phyloP scores from a whole-genome alignment of 2,329 filamentous ascomycete genomes.

The Lecanicillium sp. region DNA sequence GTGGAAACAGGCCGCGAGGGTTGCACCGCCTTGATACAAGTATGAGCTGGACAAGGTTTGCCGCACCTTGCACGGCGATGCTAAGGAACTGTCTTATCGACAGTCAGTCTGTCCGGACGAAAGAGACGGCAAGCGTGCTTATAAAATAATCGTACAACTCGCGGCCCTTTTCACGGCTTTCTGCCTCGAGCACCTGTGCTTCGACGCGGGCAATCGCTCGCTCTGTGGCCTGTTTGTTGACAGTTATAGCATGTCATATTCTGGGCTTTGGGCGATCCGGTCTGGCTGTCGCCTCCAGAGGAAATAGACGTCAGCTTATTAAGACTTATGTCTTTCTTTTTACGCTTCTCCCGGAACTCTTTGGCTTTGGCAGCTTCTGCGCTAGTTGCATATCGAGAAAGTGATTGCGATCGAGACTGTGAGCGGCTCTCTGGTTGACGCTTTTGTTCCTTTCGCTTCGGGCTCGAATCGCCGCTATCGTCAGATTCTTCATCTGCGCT shows the following conservation, averaged over 20 bases:
- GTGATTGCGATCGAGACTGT: constrained; percentile 12
- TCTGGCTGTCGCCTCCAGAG: constrained; percentile 18
- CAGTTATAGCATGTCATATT: constrained; percentile 49
- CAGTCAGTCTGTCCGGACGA: too few species aligned
- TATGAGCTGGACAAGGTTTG: too few species aligned
- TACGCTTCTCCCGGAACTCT: constrained; percentile 48
- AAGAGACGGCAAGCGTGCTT: too few species aligned
- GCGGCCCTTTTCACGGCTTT: too few species aligned
- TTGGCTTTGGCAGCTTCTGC: constrained; percentile 25
- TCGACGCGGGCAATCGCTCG: constrained; percentile 42
- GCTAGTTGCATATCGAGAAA: constrained; percentile 7
- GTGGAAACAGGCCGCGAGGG: too few species aligned
- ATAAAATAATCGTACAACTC: too few species aligned
- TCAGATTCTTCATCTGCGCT: constrained; percentile 16
- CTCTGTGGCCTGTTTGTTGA: constrained; percentile 52
- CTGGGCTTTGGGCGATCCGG: constrained; percentile 15
- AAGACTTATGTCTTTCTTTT: constrained; percentile 59
- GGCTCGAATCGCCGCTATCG: constrained; percentile 14
- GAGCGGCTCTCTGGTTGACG: constrained; percentile 18
- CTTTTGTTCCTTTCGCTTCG: constrained; percentile 19
- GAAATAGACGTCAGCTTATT: constrained; percentile 57
- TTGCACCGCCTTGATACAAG: too few species aligned
- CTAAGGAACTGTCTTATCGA: too few species aligned
- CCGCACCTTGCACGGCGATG: too few species aligned
- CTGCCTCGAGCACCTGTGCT: constrained; percentile 7